Conservation (phyloP, 176 grass and related monocot genomes). For the Urochloa ruziziensis region DNA sequence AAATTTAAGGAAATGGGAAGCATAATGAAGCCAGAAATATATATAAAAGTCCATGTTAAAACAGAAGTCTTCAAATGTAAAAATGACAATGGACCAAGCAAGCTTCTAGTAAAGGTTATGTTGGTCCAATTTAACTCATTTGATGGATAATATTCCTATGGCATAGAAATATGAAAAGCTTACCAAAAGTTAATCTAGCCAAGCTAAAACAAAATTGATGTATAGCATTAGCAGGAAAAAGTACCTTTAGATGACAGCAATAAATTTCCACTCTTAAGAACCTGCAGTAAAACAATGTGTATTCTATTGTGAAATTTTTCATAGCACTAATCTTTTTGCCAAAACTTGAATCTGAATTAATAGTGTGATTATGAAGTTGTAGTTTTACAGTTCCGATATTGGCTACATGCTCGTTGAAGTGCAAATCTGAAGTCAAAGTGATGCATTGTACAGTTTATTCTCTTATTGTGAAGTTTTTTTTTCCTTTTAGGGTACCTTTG, state of each 20-base stretch:
- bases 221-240: neutral
- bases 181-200: conserved; percentile 16
- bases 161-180: conserved; percentile 8
- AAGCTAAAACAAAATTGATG: conserved; percentile 32
- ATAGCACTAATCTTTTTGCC: neutral
- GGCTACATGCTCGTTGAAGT: neutral
- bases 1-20: conserved; percentile 28
- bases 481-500: too few relatives aligned
- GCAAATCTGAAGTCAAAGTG: conserved; percentile 27
- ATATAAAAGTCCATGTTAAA: conserved; percentile 24
- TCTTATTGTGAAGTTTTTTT: too few relatives aligned
- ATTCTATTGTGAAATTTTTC: neutral
- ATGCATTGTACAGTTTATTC: too few relatives aligned
- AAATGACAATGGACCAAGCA: conserved; percentile 10
- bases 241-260: conserved; percentile 89
- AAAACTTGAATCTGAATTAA: conserved; percentile 17
- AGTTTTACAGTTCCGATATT: neutral
- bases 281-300: conserved; percentile 43
- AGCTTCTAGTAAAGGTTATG: conserved; percentile 5
- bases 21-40: conserved; percentile 10
- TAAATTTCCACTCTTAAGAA: conserved; percentile 86
- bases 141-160: conserved; percentile 28
- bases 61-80: neutral
- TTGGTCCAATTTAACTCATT: conserved; percentile 4
- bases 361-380: neutral